Conservation (phyloP, 257 asterid species). For the Salvia rosmarinus region DNA sequence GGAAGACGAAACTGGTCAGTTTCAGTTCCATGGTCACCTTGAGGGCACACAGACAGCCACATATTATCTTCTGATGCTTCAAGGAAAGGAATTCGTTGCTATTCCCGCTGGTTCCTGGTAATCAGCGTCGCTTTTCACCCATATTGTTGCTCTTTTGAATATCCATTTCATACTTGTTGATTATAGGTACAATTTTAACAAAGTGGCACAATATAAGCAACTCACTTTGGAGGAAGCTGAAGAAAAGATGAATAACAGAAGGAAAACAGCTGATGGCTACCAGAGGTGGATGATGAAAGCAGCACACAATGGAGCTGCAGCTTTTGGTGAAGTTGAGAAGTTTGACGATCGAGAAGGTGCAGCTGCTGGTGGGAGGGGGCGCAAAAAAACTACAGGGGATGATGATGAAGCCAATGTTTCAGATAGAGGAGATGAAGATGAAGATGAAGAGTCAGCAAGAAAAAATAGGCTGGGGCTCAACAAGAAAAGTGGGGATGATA, state of each 20-base stretch:
- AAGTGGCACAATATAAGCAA: constrained; percentile 97
- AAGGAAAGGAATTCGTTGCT: constrained; percentile 93
- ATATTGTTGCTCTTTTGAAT: constrained; percentile 5
- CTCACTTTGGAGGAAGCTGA: constrained; percentile 99
- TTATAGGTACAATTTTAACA: constrained; percentile 89
- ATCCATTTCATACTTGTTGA: constrained; percentile 16
- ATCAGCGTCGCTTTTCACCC: constrained; percentile 20
- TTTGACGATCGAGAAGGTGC: constrained; percentile 74
- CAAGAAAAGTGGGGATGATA: constrained; percentile 74
- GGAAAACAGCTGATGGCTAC: constrained; percentile 99
- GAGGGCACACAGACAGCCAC: constrained; percentile 97
- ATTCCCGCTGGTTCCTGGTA: constrained; percentile 99
- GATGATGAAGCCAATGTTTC: constrained; percentile 83
- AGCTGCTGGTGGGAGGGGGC: constrained; percentile 73
- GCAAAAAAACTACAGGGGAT: constrained; percentile 72
- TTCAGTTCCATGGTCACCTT: constrained; percentile 81
- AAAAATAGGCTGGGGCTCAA: constrained; percentile 70
- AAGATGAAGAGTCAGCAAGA: constrained; percentile 81
- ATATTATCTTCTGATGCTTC: constrained; percentile 93
- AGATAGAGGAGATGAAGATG: constrained; percentile 95
- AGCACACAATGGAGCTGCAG: constrained; percentile 91
- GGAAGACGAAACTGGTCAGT: constrained; percentile 96
- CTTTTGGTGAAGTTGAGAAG: constrained; percentile 90
- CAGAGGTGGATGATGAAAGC: constrained; percentile 99
- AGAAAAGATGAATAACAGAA: constrained; percentile 93